Conservation (phyloP, 2,329 filamentous ascomycete species). For the Juglanconis sp. region DNA sequence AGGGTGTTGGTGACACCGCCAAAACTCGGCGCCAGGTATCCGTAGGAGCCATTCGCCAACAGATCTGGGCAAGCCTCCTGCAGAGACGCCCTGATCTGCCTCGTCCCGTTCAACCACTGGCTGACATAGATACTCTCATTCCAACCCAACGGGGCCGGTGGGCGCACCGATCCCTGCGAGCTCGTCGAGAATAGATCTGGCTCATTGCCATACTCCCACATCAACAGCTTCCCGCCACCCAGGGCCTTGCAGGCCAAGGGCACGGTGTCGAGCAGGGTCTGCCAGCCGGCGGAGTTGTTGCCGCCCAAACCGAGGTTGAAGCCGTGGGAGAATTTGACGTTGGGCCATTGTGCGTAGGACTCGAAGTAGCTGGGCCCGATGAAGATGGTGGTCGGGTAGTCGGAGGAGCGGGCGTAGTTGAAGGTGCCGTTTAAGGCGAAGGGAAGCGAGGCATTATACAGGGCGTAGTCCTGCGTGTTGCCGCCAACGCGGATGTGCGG, state of each 20-base stretch:
- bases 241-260: slow-evolving; percentile 57
- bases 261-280: slow-evolving; percentile 52
- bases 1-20: slow-evolving; percentile 50
- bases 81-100: slow-evolving; percentile 44
- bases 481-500: slow-evolving; percentile 62
- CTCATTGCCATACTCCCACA: slow-evolving; percentile 65
- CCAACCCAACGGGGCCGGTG: slow-evolving; percentile 37
- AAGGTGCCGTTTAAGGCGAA: slow-evolving; percentile 51
- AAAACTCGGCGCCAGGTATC: slow-evolving; percentile 58
- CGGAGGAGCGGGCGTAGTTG: slow-evolving; percentile 45
- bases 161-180: slow-evolving; percentile 49
- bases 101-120: slow-evolving; percentile 57
- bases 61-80: slow-evolving; percentile 49
- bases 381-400: slow-evolving; percentile 59
- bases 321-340: slow-evolving; percentile 56
- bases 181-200: slow-evolving; percentile 57
- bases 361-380: slow-evolving; percentile 63
- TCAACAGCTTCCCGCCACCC: slow-evolving; percentile 44
- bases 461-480: slow-evolving; percentile 65
- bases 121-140: slow-evolving; percentile 52
- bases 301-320: slow-evolving; percentile 56
- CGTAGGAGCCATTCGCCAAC: slow-evolving; percentile 36
- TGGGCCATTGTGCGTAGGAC: slow-evolving; percentile 55
- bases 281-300: slow-evolving; percentile 48
- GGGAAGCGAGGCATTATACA: slow-evolving; percentile 53